These are phyloP conservation scores for Casuarina glauca DNA, from an alignment of 306 rosid species.

Conservation along the genomic window DNA sequence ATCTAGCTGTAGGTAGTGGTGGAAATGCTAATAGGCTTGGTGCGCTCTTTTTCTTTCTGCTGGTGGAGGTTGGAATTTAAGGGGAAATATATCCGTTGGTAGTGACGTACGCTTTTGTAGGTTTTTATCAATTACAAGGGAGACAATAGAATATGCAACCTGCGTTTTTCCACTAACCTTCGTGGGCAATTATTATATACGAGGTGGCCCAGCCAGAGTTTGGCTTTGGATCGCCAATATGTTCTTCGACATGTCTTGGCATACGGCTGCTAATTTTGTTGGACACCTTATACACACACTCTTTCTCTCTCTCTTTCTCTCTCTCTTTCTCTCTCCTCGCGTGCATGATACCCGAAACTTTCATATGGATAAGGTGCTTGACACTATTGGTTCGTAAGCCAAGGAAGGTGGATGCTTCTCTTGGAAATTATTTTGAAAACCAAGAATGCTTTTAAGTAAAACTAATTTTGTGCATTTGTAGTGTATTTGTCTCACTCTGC, in stretches of 20 bases:
- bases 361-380: background rate
- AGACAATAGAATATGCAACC: slow-evolving; percentile 77
- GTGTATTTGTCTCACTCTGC: too few species aligned
- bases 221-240: slow-evolving; percentile 29
- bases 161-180: slow-evolving; percentile 80
- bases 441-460: too few species aligned
- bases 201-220: slow-evolving; percentile 46
- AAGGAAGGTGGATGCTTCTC: background rate
- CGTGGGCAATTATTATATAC: slow-evolving; percentile 74
- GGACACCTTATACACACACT: background rate
- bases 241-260: slow-evolving; percentile 13
- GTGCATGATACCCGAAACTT: background rate
- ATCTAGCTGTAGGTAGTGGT: slow-evolving; percentile 19
- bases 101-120: slow-evolving; percentile 60
- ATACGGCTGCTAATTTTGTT: slow-evolving; percentile 26
- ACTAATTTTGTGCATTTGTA: too few species aligned
- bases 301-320: background rate
- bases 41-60: slow-evolving; percentile 18
- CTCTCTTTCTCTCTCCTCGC: background rate
- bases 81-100: slow-evolving; percentile 38
- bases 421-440: too few species aligned
- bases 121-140: slow-evolving; percentile 51
- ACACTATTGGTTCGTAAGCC: slow-evolving; percentile 7
- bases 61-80: slow-evolving; percentile 42
- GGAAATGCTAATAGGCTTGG: slow-evolving; percentile 22